A percentile compares a stretch with the other conserved stretches of the same genome.
These are phyloP conservation scores for Aphanomyces invadans DNA, from an alignment of 352 stramenopile species.

Conservation along the genomic window DNA sequence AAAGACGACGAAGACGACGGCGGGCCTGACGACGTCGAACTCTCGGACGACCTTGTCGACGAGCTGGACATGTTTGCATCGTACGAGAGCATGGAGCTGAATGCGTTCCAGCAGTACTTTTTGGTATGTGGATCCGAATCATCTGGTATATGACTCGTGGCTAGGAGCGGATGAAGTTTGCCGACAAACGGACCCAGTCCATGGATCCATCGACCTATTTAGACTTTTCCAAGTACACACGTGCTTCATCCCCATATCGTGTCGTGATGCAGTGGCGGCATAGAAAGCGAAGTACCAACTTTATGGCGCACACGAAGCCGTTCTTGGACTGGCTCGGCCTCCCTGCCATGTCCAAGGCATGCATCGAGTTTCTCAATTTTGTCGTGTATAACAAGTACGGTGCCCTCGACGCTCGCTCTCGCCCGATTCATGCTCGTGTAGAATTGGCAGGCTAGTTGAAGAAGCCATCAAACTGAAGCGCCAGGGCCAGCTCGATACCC, in stretches of 20 bases:
- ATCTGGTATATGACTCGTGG: neutral
- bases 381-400: conserved; percentile 76
- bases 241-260: no score
- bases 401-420: neutral
- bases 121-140: neutral
- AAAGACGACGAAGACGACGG: conserved; percentile 75
- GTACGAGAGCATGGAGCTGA: conserved; percentile 30
- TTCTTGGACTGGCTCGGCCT: conserved; percentile 69
- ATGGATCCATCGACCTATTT: conserved; percentile 84
- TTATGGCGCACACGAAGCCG: conserved; percentile 60
- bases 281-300: conserved; percentile 70
- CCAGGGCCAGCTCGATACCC: conserved; percentile 41
- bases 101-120: conserved; percentile 23
- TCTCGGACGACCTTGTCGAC: conserved; percentile 74
- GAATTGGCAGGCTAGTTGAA: conserved; percentile 73
- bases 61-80: conserved; percentile 80
- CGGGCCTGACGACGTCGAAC: conserved; percentile 49
- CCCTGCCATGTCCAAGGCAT: conserved; percentile 55
- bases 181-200: conserved; percentile 65
- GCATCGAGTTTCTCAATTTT: conserved; percentile 82
- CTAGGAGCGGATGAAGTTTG: conserved; percentile 76
- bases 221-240: conserved; percentile 44
- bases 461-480: conserved; percentile 68
- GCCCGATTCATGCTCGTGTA: conserved; percentile 21
- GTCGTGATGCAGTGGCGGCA: no score